Evolutionary conservation across 2,329 filamentous ascomycete species (phyloP), one percentile per base, ranked within the genome.

Genomic region (Botryotinia globosa): DNA sequence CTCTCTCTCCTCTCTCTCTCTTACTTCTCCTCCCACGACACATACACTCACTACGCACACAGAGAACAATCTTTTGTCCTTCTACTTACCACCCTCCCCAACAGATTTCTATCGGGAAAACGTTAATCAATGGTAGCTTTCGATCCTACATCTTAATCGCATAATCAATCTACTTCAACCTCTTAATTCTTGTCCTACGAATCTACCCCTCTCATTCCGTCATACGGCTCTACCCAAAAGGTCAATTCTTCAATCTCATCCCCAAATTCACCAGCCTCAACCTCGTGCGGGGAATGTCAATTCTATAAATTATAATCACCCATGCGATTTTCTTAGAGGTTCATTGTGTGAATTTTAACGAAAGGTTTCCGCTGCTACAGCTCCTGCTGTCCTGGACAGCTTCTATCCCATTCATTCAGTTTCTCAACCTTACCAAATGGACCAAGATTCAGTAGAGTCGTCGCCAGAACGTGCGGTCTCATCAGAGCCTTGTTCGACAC

Each of bases 401-500:
- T 58, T 72, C 64, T 45, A 66, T 65, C 63, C 34, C 73, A 88
- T 88, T 86, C 86, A 87, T 84, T 84, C 82, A 81, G 82, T 83
- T 80, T 62, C 65, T 72, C 54, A 70, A 74, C 54, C 66, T 66
- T 77, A 73, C 78, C 85, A 87, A 80, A 81, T 81, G 80, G 80
- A 81, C 76, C 75, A 74, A 75, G 77, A 78, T 74, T 59, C 77
- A 72, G 73, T 73, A 74, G 78, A 80, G 75, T 74, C 77, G 82
- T 83, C 83, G 81, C 85, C 83, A 85, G 86, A 88, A 83, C 86
- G 87, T 82, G 86, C 87, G 79, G 84, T 85, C 82, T 90, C 88
- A 78, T 87, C 87, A 82, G 89, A 91, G 83, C 86, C 87, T 81
- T 85, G 85, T 81, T 87, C 88, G 78, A 88, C 86, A 77, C 86